phyloP scores from a whole-genome alignment of 192 early-diverging fungal species.

The Dissophora globulifera region DNA sequence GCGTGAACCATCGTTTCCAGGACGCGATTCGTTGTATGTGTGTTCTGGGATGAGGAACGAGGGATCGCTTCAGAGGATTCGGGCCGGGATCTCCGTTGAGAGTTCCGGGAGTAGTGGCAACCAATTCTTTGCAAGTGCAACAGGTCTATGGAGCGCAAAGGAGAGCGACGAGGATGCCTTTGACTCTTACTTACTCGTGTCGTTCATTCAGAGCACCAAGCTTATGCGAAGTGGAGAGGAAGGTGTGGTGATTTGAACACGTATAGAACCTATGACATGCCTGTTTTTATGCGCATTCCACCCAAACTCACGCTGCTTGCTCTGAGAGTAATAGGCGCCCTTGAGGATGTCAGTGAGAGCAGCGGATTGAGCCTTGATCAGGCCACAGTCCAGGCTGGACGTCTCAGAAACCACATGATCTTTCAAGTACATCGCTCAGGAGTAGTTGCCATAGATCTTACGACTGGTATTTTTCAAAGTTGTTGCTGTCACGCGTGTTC shows the following conservation, averaged over 20 bases:
- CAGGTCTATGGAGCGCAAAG: conserved; percentile 35
- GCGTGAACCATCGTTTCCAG: conserved; percentile 23
- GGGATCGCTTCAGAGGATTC: conserved; percentile 19
- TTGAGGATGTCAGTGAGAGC: conserved; percentile 28
- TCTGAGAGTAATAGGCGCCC: conserved; percentile 11
- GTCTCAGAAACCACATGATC: conserved; percentile 8
- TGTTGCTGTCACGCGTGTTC: too few relatives aligned
- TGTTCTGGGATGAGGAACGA: conserved; percentile 44
- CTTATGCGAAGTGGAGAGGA: conserved; percentile 20
- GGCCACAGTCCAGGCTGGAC: conserved; percentile 30
- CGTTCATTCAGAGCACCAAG: conserved; percentile 40
- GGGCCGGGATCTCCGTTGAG: conserved; percentile 25
- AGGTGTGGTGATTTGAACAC: conserved; percentile 5
- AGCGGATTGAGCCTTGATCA: conserved; percentile 22
- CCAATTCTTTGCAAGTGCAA: conserved; percentile 31
- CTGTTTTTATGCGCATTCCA: not conserved
- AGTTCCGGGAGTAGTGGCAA: conserved; percentile 43
- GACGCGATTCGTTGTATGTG: conserved; percentile 27
- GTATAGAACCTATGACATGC: not conserved
- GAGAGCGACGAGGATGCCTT: conserved; percentile 1
- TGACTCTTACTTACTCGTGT: conserved; percentile 29
- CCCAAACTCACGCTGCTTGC: too few relatives aligned
- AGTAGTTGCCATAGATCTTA: conserved; percentile 4
- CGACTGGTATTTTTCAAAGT: too few relatives aligned
- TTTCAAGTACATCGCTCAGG: conserved; percentile 45